Conservation (phyloP, 306 rosid species). For the Pterocarpus macrocarpus region DNA sequence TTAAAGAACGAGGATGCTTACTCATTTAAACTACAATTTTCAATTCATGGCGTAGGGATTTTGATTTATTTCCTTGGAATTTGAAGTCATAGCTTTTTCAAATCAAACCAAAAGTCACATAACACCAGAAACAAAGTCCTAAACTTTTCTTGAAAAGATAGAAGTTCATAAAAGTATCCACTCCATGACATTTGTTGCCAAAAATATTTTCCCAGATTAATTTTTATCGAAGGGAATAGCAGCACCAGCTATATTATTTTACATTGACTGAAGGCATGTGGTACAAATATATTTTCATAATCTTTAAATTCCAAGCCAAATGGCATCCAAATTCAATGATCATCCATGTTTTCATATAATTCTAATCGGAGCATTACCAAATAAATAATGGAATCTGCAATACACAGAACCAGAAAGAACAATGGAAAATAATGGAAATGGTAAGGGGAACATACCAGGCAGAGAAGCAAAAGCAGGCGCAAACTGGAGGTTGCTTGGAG, state of each 20-base stretch:
- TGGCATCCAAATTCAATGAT: not conserved
- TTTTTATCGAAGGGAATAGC: no score
- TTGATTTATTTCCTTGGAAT: no score
- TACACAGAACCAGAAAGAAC: conserved; percentile 13
- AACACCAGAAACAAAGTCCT: no score
- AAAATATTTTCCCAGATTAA: no score
- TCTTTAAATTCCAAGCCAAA: not conserved
- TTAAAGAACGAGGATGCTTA: not conserved
- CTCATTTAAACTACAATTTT: not conserved
- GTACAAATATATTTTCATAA: not conserved
- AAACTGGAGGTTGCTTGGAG: conserved; percentile 33
- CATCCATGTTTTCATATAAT: conserved; percentile 1
- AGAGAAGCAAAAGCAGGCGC: conserved; percentile 33
- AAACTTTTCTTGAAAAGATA: no score
- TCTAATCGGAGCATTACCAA: not conserved
- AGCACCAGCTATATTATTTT: no score
- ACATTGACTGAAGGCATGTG: not conserved
- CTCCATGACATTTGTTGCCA: no score
- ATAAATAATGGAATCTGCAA: not conserved
- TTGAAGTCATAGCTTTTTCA: no score
- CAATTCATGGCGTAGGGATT: not conserved
- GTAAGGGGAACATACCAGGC: conserved; percentile 45
- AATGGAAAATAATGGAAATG: conserved; percentile 34
- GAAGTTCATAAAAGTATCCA: no score
- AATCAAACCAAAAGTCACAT: no score